phyloP scores from a whole-genome alignment of 2,329 filamentous ascomycete genomes.

The Colletotrichum acutatum region DNA sequence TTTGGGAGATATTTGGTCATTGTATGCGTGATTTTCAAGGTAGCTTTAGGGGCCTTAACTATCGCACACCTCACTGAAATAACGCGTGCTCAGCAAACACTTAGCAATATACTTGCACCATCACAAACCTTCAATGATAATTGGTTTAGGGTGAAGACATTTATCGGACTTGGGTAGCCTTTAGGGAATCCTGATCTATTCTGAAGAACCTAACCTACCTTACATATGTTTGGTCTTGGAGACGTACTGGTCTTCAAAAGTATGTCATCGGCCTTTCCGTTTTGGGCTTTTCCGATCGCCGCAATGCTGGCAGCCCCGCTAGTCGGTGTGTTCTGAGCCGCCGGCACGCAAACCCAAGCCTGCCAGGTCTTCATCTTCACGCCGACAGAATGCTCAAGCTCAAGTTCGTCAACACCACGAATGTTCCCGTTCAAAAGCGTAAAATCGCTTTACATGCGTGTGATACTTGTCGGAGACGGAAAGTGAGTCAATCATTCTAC shows the following conservation, averaged over 20 bases:
- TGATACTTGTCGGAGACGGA: slow-evolving; percentile 33
- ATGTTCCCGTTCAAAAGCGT: slow-evolving; percentile 18
- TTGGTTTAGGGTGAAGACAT: too few species aligned
- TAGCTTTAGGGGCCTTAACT: too few species aligned
- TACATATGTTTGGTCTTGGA: background rate
- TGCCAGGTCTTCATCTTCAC: background rate
- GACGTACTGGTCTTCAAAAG: background rate
- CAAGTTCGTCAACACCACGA: slow-evolving; percentile 37
- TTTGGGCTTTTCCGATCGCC: background rate
- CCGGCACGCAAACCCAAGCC: background rate
- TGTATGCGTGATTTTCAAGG: too few species aligned
- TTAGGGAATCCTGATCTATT: too few species aligned
- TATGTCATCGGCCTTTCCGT: background rate
- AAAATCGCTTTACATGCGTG: slow-evolving; percentile 35
- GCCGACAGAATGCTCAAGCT: slow-evolving; percentile 33
- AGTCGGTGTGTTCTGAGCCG: background rate
- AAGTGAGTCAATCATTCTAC: slow-evolving; percentile 12
- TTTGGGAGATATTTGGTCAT: too few species aligned
- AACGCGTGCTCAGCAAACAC: too few species aligned
- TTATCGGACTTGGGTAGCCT: too few species aligned
- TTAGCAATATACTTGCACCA: too few species aligned
- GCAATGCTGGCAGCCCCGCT: background rate
- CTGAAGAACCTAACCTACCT: too few species aligned
- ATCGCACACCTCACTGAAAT: too few species aligned
- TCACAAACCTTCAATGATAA: too few species aligned